These are phyloP conservation scores for Fusarium humuli DNA, from an alignment of 2,329 filamentous ascomycete species.

Conservation along the genomic window DNA sequence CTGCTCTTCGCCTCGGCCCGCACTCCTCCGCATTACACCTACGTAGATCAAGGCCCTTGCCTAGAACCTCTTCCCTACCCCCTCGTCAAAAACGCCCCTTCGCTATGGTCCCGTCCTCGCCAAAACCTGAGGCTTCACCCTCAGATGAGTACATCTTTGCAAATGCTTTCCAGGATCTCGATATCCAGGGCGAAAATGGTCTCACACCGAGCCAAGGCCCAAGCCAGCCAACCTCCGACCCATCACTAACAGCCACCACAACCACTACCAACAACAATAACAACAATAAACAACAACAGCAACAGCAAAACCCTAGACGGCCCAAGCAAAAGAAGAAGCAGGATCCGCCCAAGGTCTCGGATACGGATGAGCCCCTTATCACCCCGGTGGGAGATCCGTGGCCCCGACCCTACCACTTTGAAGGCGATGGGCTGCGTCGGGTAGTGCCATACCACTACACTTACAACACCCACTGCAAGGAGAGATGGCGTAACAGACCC, in stretches of 20 bases:
- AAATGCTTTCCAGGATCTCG: slow-evolving; percentile 34
- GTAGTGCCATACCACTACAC: slow-evolving; percentile 91
- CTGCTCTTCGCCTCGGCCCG: slow-evolving; percentile 43
- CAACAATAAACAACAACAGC: slow-evolving; percentile 17
- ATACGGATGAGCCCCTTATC: slow-evolving; percentile 44
- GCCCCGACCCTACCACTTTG: slow-evolving; percentile 81
- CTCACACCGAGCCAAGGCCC: slow-evolving; percentile 6
- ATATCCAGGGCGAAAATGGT: slow-evolving; percentile 29
- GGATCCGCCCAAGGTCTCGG: slow-evolving; percentile 34
- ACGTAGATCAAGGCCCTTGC: slow-evolving; percentile 35
- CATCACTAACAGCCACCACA: slow-evolving; percentile 15
- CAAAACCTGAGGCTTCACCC: slow-evolving; percentile 13
- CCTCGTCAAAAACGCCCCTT: slow-evolving; percentile 25
- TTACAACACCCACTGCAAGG: slow-evolving; percentile 94
- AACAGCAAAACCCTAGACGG: slow-evolving; percentile 20
- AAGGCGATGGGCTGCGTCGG: slow-evolving; percentile 80
- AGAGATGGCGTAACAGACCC: slow-evolving; percentile 86
- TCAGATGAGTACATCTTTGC: slow-evolving; percentile 31
- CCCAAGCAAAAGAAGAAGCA: slow-evolving; percentile 35
- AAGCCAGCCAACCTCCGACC: slow-evolving; percentile 27
- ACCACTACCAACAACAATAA: slow-evolving; percentile 3
- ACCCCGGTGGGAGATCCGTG: slow-evolving; percentile 55
- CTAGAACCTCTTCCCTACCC: slow-evolving; percentile 28
- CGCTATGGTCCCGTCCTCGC: slow-evolving; percentile 37
- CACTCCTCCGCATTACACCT: slow-evolving; percentile 31